A percentile compares a stretch with the other conserved stretches of the same genome.
These are phyloP conservation scores for Blastosporella zonata DNA, from an alignment of 1,284 basidiomycete species.

Conservation along the genomic window DNA sequence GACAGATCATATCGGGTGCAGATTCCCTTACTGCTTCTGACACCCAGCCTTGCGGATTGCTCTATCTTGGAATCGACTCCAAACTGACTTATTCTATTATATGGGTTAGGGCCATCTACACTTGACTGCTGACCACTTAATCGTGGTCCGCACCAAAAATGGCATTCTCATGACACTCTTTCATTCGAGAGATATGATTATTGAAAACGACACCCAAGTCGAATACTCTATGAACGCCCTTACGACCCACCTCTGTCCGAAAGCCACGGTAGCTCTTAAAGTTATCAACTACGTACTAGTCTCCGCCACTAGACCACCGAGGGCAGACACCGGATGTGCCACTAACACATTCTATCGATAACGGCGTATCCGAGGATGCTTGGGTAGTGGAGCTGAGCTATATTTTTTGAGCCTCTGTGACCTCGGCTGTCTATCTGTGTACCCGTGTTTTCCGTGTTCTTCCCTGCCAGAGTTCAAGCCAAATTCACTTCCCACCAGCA, in stretches of 20 bases:
- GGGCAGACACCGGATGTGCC: background rate
- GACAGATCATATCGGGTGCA: conserved; percentile 18
- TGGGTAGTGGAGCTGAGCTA: background rate
- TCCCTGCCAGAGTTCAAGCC: background rate
- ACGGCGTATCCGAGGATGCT: conserved; percentile 1
- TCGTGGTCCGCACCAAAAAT: too few relatives aligned
- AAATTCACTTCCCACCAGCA: background rate
- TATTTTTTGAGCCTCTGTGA: background rate
- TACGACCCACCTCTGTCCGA: conserved; percentile 8
- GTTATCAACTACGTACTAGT: conserved; percentile 5
- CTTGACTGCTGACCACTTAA: too few relatives aligned
- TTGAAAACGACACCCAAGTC: background rate
- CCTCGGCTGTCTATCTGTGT: background rate
- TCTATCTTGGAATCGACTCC: background rate
- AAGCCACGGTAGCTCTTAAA: background rate
- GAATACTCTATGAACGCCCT: background rate
- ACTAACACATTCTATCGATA: background rate
- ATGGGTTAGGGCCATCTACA: too few relatives aligned
- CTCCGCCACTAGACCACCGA: conserved; percentile 1
- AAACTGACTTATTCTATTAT: too few relatives aligned
- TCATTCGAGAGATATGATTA: background rate
- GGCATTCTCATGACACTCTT: too few relatives aligned
- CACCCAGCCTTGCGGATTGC: conserved; percentile 1
- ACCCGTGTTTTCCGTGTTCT: background rate
- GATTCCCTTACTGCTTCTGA: conserved; percentile 3